Evolutionary conservation across 2,329 filamentous ascomycete species (phyloP), one percentile per base, ranked within the genome.

Genomic region (Acarospora socialis): DNA sequence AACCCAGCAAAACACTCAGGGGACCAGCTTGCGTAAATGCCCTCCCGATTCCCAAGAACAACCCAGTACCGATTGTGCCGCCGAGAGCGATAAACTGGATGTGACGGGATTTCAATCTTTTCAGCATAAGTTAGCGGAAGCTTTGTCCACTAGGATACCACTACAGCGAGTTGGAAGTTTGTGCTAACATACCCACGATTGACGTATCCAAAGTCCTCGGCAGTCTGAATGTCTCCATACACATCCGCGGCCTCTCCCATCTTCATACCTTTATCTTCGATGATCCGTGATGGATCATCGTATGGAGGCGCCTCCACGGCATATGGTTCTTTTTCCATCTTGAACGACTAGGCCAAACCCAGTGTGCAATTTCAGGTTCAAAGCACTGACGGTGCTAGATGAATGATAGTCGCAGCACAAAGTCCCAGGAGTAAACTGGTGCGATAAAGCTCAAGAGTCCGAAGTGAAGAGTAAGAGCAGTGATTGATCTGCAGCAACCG

Each of bases 1-100:
- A 70, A 6, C 63, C 66, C 4, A 72, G 48, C 0, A 71, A 50
- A 16, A 67, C 56, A 14, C 63, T 64, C 1, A 67, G 53, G 2
- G 66, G 67, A 3, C 65, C 68, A 17, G 59, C 66, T 15, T 57
- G 60, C 15, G 59, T 56, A 19, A 73, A 61, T 1, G 65, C 62
- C 37, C 59, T 54, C 22, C 68, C 68, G 1, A 65, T 63, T 28
- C 63, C 63, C 7, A 72, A 54, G 47, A 73, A 70, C 0, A 70
- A 50, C 37, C 66, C 66, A 3, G 66, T 69, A 23, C 63, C 61
- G 10, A 73, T 72, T 4, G 66, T 68, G 35, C 68, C 68, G 33
- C 68, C 67, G 9, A 73, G 57, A 9, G 68, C 69, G 44, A 75
- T 73, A 45, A 71, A 68, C 39, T 70, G 58, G 30, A 71, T 66